A percentile compares a stretch with the other conserved stretches of the same genome.
Conservation (phyloP, 805 yeast species). For the Kazachstania viticola region DNA sequence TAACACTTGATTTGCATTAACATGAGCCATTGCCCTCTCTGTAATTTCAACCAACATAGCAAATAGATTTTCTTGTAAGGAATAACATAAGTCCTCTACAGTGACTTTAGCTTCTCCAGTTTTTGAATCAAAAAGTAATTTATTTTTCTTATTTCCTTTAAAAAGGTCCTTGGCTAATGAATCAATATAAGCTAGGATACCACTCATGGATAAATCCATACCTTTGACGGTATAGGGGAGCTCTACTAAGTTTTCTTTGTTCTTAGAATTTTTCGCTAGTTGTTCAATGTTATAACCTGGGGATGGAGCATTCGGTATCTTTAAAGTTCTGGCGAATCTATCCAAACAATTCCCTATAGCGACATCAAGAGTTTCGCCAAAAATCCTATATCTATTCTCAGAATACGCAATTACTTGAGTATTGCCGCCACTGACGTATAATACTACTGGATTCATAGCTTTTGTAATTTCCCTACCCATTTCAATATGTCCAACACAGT, state of each 20-base stretch:
- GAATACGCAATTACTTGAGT: conserved; percentile 97
- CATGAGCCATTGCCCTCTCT: conserved; percentile 98
- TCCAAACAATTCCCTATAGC: conserved; percentile 97
- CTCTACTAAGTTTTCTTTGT: conserved; percentile 42
- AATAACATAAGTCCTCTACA: conserved; percentile 80
- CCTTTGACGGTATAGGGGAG: conserved; percentile 97
- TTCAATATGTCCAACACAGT: conserved; percentile 96
- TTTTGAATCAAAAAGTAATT: conserved; percentile 27
- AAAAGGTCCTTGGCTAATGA: conserved; percentile 64
- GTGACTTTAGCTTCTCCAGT: conserved; percentile 44
- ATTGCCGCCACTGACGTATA: conserved; percentile 96
- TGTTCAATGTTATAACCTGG: conserved; percentile 98
- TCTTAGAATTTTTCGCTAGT: conserved; percentile 57
- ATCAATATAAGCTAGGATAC: conserved; percentile 80
- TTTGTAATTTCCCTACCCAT: conserved; percentile 98
- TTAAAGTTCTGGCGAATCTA: conserved; percentile 84
- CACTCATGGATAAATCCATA: conserved; percentile 96
- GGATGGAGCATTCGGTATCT: conserved; percentile 84
- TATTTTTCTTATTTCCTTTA: conserved; percentile 30
- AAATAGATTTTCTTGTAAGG: conserved; percentile 83
- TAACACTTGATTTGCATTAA: conserved; percentile 73
- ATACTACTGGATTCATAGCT: conserved; percentile 94
- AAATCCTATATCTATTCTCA: conserved; percentile 86
- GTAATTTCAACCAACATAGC: conserved; percentile 97
- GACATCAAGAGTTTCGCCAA: conserved; percentile 96